Evolutionary conservation across 768 basidiomycete species (phyloP).

Genomic region (Suillus placidus): DNA sequence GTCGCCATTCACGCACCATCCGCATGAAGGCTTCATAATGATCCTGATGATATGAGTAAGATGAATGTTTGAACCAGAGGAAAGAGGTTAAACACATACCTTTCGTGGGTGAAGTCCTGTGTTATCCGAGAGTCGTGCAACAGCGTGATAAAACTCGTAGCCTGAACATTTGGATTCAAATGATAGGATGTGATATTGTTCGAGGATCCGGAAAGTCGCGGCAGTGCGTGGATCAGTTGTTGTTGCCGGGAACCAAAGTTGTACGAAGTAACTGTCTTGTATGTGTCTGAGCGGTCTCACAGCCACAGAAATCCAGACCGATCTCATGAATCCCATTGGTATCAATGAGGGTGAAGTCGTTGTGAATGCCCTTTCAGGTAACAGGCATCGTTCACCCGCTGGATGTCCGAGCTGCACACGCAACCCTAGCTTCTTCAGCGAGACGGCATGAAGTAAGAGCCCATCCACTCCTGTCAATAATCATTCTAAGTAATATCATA

Average conservation of each 20-base stretch:
- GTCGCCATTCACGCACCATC: slow-evolving; percentile 16
- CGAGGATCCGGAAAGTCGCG: slow-evolving; percentile 27
- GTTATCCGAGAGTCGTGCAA: slow-evolving; percentile 24
- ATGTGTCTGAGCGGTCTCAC: slow-evolving; percentile 24
- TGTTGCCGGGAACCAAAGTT: slow-evolving; percentile 15
- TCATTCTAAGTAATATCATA: too few relatives aligned
- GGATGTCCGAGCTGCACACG: slow-evolving; percentile 26
- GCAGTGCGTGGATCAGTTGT: slow-evolving; percentile 25
- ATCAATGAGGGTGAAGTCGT: slow-evolving; percentile 30
- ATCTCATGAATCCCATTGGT: slow-evolving; percentile 13
- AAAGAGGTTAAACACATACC: too few relatives aligned
- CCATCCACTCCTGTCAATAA: slow-evolving; percentile 17
- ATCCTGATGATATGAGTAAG: slow-evolving; percentile 7
- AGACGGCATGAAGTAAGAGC: slow-evolving; percentile 15
- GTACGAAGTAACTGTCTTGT: too few relatives aligned
- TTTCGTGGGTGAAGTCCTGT: background rate
- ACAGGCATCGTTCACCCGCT: slow-evolving; percentile 16
- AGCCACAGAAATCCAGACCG: slow-evolving; percentile 31
- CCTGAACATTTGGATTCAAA: slow-evolving; percentile 31
- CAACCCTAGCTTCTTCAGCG: slow-evolving; percentile 23
- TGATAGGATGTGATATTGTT: slow-evolving; percentile 27
- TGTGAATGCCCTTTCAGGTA: slow-evolving; percentile 7
- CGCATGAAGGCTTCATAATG: slow-evolving; percentile 16
- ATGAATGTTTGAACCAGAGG: too few relatives aligned
- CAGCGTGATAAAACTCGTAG: slow-evolving; percentile 30